Conservation (phyloP, 1,284 basidiomycete species). For the Fomitopsis palustris region DNA sequence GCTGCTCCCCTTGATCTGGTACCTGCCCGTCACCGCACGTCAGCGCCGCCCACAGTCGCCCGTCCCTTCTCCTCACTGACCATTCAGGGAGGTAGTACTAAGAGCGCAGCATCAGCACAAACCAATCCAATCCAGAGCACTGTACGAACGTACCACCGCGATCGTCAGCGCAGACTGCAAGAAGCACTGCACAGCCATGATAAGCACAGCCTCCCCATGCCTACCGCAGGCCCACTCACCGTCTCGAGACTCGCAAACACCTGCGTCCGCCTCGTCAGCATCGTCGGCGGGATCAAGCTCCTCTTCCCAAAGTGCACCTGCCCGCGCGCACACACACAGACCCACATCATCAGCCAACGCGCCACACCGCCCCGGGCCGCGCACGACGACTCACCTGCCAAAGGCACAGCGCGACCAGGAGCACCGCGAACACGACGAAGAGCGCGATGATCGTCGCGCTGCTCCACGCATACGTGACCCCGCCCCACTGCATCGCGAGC, state of each 20-base stretch:
- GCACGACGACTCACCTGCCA: neutral
- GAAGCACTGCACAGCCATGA: neutral
- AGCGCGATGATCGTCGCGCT: neutral
- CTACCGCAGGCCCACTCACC: neutral
- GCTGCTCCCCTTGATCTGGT: constrained; percentile 9
- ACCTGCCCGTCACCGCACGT: neutral
- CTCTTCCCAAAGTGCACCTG: neutral
- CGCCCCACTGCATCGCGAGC: constrained; percentile 2
- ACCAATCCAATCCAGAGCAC: neutral
- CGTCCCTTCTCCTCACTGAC: no score
- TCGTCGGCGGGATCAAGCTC: neutral
- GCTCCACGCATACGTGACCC: neutral
- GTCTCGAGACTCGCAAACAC: neutral
- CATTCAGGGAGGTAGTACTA: constrained; percentile 10
- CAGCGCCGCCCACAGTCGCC: no score
- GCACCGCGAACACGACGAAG: constrained; percentile 1
- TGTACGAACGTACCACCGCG: neutral
- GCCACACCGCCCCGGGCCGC: no score
- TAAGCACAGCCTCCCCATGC: no score
- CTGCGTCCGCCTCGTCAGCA: constrained; percentile 2
- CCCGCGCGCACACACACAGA: neutral
- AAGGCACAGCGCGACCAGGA: neutral
- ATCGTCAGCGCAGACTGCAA: neutral
- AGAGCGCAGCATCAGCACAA: neutral
- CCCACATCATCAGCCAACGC: no score